phyloP scores from a whole-genome alignment of 305 asterid species.

The Ilex paraguariensis region DNA sequence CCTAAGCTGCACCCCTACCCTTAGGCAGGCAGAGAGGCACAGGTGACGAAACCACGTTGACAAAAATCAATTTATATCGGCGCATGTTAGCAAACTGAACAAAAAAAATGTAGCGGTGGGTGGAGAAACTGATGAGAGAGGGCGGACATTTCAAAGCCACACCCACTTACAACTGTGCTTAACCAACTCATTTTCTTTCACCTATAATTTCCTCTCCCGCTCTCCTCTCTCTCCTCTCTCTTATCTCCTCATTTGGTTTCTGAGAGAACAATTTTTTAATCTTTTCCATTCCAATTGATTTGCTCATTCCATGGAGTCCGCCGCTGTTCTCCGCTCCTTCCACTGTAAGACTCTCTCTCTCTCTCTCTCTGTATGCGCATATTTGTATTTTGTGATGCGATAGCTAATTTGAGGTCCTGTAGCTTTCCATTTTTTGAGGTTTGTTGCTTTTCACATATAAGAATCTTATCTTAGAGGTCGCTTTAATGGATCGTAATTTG shows the following conservation, averaged over 20 bases:
- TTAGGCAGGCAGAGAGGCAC: no score
- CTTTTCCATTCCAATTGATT: slow-evolving; percentile 18
- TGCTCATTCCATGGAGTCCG: slow-evolving; percentile 53
- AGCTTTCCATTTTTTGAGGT: no score
- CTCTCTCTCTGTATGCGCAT: background rate
- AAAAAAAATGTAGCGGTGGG: slow-evolving; percentile 25
- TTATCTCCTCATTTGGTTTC: slow-evolving; percentile 17
- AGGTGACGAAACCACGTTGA: no score
- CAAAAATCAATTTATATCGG: no score
- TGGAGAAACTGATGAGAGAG: slow-evolving; percentile 45
- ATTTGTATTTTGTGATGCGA: no score
- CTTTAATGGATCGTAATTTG: no score
- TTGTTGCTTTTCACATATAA: background rate
- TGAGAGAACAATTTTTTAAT: slow-evolving; percentile 2
- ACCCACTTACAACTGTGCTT: slow-evolving; percentile 15
- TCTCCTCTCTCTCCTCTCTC: slow-evolving; percentile 1
- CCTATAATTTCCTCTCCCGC: background rate
- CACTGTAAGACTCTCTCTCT: slow-evolving; percentile 33
- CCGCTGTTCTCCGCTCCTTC: slow-evolving; percentile 62
- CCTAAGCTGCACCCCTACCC: no score
- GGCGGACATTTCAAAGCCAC: slow-evolving; percentile 63
- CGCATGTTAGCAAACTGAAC: slow-evolving; percentile 20
- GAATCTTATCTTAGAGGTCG: slow-evolving; percentile 10
- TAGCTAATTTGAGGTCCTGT: no score
- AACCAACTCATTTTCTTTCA: slow-evolving; percentile 10